These are phyloP conservation scores for Cercospora sp. DNA, from an alignment of 2,329 filamentous ascomycete species.

Conservation along the genomic window DNA sequence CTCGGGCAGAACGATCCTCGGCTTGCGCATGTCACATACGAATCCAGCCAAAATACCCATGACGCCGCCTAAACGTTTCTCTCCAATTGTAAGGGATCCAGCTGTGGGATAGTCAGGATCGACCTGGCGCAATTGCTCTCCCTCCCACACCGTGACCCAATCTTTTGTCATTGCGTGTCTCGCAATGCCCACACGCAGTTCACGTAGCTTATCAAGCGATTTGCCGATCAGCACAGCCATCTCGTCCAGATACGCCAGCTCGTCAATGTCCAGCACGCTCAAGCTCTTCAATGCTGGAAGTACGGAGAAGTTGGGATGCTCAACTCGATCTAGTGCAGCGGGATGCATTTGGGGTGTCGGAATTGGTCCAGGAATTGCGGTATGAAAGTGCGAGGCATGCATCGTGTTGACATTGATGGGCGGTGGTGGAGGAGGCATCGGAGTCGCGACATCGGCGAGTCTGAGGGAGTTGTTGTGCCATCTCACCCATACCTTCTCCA, in stretches of 20 bases:
- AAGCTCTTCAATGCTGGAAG: conserved; percentile 73
- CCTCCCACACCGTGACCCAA: conserved; percentile 65
- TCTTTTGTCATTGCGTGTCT: conserved; percentile 52
- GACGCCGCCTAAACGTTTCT: conserved; percentile 66
- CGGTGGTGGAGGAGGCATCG: conserved; percentile 43
- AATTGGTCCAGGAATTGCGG: conserved; percentile 22
- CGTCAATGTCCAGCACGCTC: conserved; percentile 77
- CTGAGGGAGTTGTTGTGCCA: conserved; percentile 71
- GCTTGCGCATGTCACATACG: conserved; percentile 58
- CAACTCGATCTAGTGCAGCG: conserved; percentile 56
- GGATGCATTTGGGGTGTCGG: conserved; percentile 24
- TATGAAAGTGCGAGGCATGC: conserved; percentile 13
- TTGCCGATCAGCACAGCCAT: conserved; percentile 74
- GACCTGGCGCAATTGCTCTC: conserved; percentile 61
- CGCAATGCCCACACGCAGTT: conserved; percentile 73
- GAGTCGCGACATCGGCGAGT: conserved; percentile 46
- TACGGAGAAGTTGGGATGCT: conserved; percentile 78
- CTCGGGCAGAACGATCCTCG: conserved; percentile 30
- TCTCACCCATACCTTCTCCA: conserved; percentile 75
- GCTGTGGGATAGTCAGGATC: conserved; percentile 60
- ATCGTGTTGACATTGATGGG: conserved; percentile 30
- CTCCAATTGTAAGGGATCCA: conserved; percentile 53
- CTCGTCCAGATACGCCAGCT: conserved; percentile 79
- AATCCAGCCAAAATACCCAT: conserved; percentile 68
- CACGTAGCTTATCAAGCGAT: conserved; percentile 65